Evolutionary conservation across 2,329 filamentous ascomycete species (phyloP).

Genomic region (Ambrosiella cleistominuta): DNA sequence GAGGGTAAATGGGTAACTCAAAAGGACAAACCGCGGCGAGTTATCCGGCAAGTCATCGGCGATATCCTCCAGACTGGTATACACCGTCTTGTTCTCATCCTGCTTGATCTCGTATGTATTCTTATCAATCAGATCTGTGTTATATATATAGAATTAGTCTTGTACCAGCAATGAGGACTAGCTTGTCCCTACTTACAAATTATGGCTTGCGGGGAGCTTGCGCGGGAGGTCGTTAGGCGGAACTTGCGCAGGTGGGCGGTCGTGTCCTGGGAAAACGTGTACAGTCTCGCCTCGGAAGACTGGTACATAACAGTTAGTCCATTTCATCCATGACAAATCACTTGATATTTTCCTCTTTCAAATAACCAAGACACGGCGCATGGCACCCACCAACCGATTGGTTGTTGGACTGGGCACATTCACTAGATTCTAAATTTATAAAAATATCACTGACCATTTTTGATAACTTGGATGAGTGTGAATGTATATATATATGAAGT

Average conservation of each 20-base stretch:
- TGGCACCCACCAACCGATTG: too few relatives aligned
- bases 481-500: too few relatives aligned
- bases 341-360: too few relatives aligned
- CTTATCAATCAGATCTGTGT: slow-evolving; percentile 71
- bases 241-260: slow-evolving; percentile 88
- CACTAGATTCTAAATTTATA: too few relatives aligned
- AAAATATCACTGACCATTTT: too few relatives aligned
- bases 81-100: slow-evolving; percentile 58
- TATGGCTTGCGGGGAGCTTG: slow-evolving; percentile 72
- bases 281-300: slow-evolving; percentile 66
- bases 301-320: too few relatives aligned
- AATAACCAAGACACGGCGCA: too few relatives aligned
- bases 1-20: slow-evolving; percentile 80
- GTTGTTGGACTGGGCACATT: too few relatives aligned
- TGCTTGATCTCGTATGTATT: slow-evolving; percentile 77
- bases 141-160: neutral
- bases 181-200: slow-evolving; percentile 52
- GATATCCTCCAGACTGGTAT: slow-evolving; percentile 64
- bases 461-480: too few relatives aligned
- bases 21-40: slow-evolving; percentile 70
- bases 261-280: slow-evolving; percentile 81
- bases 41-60: slow-evolving; percentile 85
- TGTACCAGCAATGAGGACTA: slow-evolving; percentile 19
- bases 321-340: too few relatives aligned
- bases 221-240: slow-evolving; percentile 72